Base-by-base conservation (phyloP, 1,284 basidiomycete species). In the Ganoderma lingzhi region DNA sequence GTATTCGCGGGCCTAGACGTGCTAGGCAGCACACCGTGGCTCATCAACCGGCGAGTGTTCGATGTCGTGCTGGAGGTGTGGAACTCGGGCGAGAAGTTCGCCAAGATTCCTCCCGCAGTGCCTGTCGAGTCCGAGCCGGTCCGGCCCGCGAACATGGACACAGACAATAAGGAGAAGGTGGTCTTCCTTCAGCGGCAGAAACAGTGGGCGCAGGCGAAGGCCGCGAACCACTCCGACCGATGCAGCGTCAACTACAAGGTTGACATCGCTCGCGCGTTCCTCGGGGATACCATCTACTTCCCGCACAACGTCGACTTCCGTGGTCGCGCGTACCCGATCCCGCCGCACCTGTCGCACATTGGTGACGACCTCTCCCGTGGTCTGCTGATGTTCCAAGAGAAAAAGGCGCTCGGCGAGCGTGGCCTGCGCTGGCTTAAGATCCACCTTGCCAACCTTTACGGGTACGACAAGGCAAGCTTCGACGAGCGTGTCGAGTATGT, bases 261-360 rank as follows among this genome's bases (percentile, higher is more conserved):
- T 69, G 97, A 99, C 82, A 98, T 99, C 76, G 97, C 97, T 1
- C 88, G 95, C 68, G 92, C 96, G 64, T 97, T 96, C 85, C 82
- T 96, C 59, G 89, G 88, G 45, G 96, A 99, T 77, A 90, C 85
- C 0, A 93, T 99, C 80, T 99, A 96, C 82, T 88, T 98, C 71
- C 97, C 97, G 0, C 98, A 99, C 82, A 99, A 98, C 81, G 86
- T 99, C 78, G 98, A 99, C 81, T 99, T 99, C 88, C 91, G 97
- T 72, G 98, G 98, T 5, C 92, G 97, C 65, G 96, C 97, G 0
- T 99, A 99, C 79, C 97, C 98, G 3, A 93, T 99, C 64, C 97
- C 98, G 0, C 96, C 97, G 1, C 96, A 99, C 83, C 85, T 99
- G 70, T 97, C 93, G 77, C 98, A 99, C 77, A 95, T 99, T 65